Evolutionary conservation across 208 protist species (phyloP).

Genomic region (Leishmania major): DNA sequence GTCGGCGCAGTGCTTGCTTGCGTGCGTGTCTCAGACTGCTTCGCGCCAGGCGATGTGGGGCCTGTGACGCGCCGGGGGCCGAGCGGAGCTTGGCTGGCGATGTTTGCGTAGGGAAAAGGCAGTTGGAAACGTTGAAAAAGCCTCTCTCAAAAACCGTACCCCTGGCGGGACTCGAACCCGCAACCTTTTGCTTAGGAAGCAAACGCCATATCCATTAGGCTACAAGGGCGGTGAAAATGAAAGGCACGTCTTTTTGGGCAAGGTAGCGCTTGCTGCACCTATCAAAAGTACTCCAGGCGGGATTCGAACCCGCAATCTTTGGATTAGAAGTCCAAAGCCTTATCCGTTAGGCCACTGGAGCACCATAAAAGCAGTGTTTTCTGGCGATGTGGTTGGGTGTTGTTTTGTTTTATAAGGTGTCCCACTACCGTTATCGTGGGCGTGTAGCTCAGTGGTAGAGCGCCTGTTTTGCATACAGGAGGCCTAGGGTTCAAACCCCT

Average conservation of each 20-base stretch:
- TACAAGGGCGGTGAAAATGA: slow-evolving; percentile 17
- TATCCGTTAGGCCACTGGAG: slow-evolving; percentile 91
- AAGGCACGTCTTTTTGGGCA: too few relatives aligned
- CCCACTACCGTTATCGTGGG: too few relatives aligned
- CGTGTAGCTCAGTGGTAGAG: slow-evolving; percentile 92
- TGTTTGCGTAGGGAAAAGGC: not conserved
- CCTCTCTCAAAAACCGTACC: slow-evolving; percentile 59
- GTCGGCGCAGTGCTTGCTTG: not conserved
- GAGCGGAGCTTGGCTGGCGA: not conserved
- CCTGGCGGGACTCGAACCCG: slow-evolving; percentile 90
- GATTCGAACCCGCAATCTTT: slow-evolving; percentile 92
- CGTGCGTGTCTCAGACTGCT: not conserved
- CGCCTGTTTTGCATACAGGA: slow-evolving; percentile 88
- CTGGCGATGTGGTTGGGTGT: too few relatives aligned
- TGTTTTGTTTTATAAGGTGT: too few relatives aligned
- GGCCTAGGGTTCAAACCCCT: slow-evolving; percentile 87
- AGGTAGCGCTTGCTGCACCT: too few relatives aligned
- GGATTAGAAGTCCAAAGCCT: slow-evolving; percentile 92
- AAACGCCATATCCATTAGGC: slow-evolving; percentile 89
- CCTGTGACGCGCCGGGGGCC: not conserved
- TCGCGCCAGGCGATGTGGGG: not conserved
- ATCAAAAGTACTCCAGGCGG: slow-evolving; percentile 77
- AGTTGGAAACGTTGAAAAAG: too few relatives aligned
- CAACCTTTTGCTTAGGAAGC: slow-evolving; percentile 92
- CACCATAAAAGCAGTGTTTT: not conserved